phyloP scores from a whole-genome alignment of 129 eudicot genomes.

The Flaveria bidentis region DNA sequence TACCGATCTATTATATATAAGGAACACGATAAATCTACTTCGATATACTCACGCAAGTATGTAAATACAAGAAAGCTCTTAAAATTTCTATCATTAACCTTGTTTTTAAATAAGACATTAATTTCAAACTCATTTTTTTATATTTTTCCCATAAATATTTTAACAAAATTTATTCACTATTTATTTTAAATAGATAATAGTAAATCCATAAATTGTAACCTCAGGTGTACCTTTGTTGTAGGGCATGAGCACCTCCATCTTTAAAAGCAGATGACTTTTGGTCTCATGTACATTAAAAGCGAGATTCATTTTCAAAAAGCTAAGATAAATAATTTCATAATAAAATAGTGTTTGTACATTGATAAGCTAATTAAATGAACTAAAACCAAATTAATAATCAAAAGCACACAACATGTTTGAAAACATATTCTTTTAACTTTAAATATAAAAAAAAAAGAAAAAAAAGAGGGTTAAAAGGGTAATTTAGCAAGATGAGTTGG shows the following conservation, averaged over 20 bases:
- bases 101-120: no score
- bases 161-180: no score
- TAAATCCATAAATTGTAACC: not conserved
- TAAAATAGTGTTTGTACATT: no score
- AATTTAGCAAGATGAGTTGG: not conserved
- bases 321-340: not conserved
- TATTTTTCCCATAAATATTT: no score
- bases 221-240: not conserved
- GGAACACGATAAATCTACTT: no score
- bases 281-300: not conserved
- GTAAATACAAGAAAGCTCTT: no score
- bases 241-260: not conserved
- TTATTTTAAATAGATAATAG: no score
- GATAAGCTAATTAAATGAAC: not conserved
- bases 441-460: not conserved
- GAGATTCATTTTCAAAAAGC: not conserved
- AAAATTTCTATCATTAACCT: no score
- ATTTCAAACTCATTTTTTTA: no score
- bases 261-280: not conserved
- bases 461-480: not conserved
- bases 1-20: no score
- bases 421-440: not conserved
- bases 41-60: no score
- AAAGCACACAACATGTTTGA: not conserved
- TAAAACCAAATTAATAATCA: not conserved